Evolutionary conservation across 2,329 filamentous ascomycete species (phyloP).

Genomic region (Falciphora oryzae): DNA sequence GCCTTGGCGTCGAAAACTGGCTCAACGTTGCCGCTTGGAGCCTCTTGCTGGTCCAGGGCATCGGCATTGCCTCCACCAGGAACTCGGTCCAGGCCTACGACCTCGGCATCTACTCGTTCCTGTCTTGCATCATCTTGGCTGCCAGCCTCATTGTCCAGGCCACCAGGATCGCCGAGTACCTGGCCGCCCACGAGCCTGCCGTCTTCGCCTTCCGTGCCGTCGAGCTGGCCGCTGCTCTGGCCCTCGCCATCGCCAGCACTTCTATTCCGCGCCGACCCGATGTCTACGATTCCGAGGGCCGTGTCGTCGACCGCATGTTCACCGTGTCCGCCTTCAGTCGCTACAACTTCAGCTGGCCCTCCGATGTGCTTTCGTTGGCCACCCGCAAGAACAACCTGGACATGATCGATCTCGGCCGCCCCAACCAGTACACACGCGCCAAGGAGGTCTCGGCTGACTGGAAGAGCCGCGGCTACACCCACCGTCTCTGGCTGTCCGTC

Average conservation of each 20-base stretch:
- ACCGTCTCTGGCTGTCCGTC: constrained; percentile 55
- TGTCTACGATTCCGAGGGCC: constrained; percentile 50
- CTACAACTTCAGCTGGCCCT: constrained; percentile 62
- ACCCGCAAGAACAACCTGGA: constrained; percentile 54
- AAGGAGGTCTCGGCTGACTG: constrained; percentile 45
- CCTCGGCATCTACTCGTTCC: constrained; percentile 45
- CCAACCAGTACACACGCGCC: constrained; percentile 49
- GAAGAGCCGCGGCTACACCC: constrained; percentile 38
- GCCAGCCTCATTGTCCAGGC: constrained; percentile 40
- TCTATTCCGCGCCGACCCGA: constrained; percentile 62
- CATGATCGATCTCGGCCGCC: constrained; percentile 54
- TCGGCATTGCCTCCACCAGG: constrained; percentile 42
- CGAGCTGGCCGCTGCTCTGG: constrained; percentile 39
- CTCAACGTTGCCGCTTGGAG: constrained; percentile 52
- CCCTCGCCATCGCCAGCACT: constrained; percentile 42
- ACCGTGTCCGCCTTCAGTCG: constrained; percentile 55
- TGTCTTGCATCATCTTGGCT: constrained; percentile 41
- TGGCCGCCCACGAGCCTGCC: constrained; percentile 25
- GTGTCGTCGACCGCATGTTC: constrained; percentile 56
- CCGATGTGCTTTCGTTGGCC: constrained; percentile 47
- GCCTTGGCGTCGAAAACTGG: constrained; percentile 51
- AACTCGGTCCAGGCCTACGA: constrained; percentile 46
- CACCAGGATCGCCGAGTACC: constrained; percentile 29
- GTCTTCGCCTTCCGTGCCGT: constrained; percentile 41
- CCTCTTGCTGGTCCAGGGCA: constrained; percentile 46